Evolutionary conservation across 108 stramenopile genomes (phyloP).

Genomic region (Cafeteria roenbergensis): DNA sequence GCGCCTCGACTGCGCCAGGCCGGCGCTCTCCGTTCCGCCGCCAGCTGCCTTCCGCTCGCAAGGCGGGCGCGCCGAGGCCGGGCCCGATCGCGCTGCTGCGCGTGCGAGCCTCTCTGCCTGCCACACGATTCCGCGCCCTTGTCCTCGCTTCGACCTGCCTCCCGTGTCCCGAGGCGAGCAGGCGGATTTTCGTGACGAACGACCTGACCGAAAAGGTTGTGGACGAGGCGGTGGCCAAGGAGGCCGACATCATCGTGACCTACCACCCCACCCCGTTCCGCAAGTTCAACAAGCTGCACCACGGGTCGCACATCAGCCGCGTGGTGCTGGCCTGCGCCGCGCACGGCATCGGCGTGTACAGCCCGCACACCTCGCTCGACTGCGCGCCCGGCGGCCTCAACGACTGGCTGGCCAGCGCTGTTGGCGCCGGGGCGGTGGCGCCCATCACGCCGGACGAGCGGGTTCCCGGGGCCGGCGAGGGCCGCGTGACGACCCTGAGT

Average conservation of each 20-base stretch:
- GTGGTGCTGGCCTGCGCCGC: neutral
- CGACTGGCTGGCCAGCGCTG: conserved; percentile 9
- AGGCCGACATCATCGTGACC: conserved; percentile 2
- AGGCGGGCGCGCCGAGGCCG: neutral
- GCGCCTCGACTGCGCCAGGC: too few species aligned
- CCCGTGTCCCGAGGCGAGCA: neutral
- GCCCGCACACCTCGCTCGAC: conserved; percentile 14
- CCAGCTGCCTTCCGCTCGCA: neutral
- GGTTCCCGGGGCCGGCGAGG: conserved; percentile 1
- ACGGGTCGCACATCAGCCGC: neutral
- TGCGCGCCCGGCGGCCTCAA: conserved; percentile 6
- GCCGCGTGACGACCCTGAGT: neutral
- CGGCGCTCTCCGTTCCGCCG: too few species aligned
- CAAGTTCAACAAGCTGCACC: neutral
- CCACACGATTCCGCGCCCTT: neutral
- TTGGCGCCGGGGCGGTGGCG: neutral
- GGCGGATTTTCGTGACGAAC: conserved; percentile 8
- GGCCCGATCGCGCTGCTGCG: neutral
- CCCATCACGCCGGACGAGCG: too few species aligned
- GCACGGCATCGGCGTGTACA: conserved; percentile 12
- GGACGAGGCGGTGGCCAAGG: conserved; percentile 4
- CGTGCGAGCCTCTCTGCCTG: neutral
- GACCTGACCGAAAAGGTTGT: conserved; percentile 15
- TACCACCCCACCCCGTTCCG: conserved; percentile 19
- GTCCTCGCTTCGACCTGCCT: neutral